phyloP scores from a whole-genome alignment of 140 eudicot genomes.

The Erigeron philadelphicus region DNA sequence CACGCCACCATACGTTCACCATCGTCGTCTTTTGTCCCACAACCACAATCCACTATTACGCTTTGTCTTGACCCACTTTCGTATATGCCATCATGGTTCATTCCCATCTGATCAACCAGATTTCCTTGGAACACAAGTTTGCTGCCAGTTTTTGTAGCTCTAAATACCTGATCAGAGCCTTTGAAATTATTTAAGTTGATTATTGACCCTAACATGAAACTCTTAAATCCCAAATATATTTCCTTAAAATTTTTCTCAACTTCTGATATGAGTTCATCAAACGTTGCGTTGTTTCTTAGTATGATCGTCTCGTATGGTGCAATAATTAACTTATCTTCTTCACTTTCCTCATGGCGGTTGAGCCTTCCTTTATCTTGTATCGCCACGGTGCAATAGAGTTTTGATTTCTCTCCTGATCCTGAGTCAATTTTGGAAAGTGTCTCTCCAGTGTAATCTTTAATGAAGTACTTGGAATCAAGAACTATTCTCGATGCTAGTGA shows the following conservation, averaged over 20 bases:
- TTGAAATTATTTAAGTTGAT: slow-evolving; percentile 29
- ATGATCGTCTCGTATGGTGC: slow-evolving; percentile 50
- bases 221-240: slow-evolving; percentile 53
- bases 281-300: slow-evolving; percentile 45
- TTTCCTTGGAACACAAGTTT: slow-evolving; percentile 50
- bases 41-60: slow-evolving; percentile 53
- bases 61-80: slow-evolving; percentile 30
- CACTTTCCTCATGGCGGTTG: slow-evolving; percentile 10
- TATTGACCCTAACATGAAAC: slow-evolving; percentile 39
- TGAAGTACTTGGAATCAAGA: slow-evolving; percentile 70
- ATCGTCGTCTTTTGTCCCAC: slow-evolving; percentile 76
- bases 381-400: slow-evolving; percentile 43
- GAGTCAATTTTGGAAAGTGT: slow-evolving; percentile 19
- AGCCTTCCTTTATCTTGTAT: slow-evolving; percentile 23
- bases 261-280: slow-evolving; percentile 52
- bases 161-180: slow-evolving; percentile 50
- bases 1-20: slow-evolving; percentile 93
- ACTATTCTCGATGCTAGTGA: slow-evolving; percentile 70
- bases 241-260: slow-evolving; percentile 61
- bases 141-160: slow-evolving; percentile 42
- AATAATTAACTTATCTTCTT: slow-evolving; percentile 16
- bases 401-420: slow-evolving; percentile 29
- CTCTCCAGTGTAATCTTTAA: slow-evolving; percentile 45
- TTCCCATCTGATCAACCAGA: slow-evolving; percentile 26
- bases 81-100: slow-evolving; percentile 25